Evolutionary conservation across 306 rosid genomes (phyloP), one percentile per base, ranked within the genome.

Genomic region (Ormosia emarginata): DNA sequence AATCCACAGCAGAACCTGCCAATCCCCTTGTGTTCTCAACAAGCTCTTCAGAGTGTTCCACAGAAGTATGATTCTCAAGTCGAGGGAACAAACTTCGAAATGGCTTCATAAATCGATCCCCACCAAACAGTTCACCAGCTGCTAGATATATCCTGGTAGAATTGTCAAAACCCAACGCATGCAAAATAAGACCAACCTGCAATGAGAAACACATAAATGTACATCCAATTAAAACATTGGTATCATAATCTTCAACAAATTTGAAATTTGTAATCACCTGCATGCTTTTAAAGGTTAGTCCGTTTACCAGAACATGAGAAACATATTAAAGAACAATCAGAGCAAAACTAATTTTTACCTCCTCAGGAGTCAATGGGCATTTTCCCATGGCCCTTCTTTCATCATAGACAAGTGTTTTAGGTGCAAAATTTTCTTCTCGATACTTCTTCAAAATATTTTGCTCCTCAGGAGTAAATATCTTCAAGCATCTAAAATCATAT

Each of bases 371-470:
- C 88, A 96, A 82, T 14, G 99, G 99, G 74, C 99, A 96, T 85
- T 96, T 96, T 70, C 98, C 98, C 47, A 96, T 93, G 67, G 99
- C 98, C 86, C 99, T 91, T 88, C 99, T 92, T 86, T 92, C 97
- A 58, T 67, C 76, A 53, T 92, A 93, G 62, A 92, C 83, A 7
- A 96, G 98, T 84, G 52, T 85, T 87, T 96, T 96, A 17, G 94
- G 89, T 17, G 97, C 98, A 82, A 96, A 96, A 86, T 96, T 93
- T 80, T 91, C 93, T 78, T 83, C 79, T 68, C 98, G 94, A 67
- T 93, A 96, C 81, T 92, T 91, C 81, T 82, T 91, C 88, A 93
- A 84, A 63, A 93, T 85, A 80, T 84, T 89, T 81, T 93, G 97
- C 88, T 96, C 93, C 74, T 47, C 83, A 0, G 93, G 89, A 44